Evolutionary conservation across 1,284 basidiomycete species (phyloP).

Genomic region (Macrocystidia cucumis): DNA sequence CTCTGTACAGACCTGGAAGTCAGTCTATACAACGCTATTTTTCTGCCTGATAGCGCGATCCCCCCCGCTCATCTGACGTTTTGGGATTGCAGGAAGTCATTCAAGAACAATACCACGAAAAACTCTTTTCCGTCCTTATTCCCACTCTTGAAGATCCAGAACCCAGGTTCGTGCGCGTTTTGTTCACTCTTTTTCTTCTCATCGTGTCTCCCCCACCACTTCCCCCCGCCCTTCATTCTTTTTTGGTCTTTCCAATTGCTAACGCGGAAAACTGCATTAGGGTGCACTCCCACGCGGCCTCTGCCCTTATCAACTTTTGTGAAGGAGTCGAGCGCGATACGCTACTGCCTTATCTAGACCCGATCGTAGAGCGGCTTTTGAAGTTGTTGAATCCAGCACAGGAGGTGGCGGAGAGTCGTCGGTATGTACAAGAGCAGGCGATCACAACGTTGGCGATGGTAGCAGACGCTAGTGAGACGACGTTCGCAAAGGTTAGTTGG

Average conservation of each 20-base stretch:
- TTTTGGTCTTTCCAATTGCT: background rate
- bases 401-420: constrained; percentile 25
- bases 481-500: constrained; percentile 52
- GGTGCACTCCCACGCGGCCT: constrained; percentile 78
- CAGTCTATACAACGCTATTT: constrained; percentile 5
- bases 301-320: constrained; percentile 86
- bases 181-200: too few relatives aligned
- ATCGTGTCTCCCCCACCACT: constrained; percentile 5
- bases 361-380: constrained; percentile 65
- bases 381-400: constrained; percentile 49
- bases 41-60: too few relatives aligned
- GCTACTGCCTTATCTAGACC: constrained; percentile 68
- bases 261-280: constrained; percentile 34
- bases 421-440: constrained; percentile 79
- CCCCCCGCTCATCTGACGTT: background rate
- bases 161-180: constrained; percentile 60
- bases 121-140: constrained; percentile 64
- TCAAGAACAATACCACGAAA: constrained; percentile 59
- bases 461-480: constrained; percentile 70
- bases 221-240: background rate
- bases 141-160: constrained; percentile 71
- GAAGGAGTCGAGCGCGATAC: constrained; percentile 71
- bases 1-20: constrained; percentile 81
- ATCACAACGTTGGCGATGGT: constrained; percentile 82
- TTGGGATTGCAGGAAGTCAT: constrained; percentile 54